Conservation (phyloP, 2,329 filamentous ascomycete genomes). For the Hymenoscyphus infarciens region DNA sequence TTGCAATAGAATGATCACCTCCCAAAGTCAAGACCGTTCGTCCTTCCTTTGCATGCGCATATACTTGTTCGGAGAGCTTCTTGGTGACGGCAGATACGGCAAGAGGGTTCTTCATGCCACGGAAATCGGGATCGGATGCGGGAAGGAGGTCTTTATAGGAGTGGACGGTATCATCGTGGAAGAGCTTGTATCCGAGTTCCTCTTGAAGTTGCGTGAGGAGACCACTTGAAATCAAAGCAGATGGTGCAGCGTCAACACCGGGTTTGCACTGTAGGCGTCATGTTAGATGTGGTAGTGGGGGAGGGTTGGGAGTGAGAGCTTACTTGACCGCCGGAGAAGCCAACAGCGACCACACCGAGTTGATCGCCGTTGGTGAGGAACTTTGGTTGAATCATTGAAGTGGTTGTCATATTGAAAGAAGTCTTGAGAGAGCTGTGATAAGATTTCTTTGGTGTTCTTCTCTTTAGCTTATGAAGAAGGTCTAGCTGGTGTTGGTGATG, state of each 20-base stretch:
- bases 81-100: conserved; percentile 82
- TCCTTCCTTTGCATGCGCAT: conserved; percentile 77
- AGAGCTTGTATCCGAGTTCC: conserved; percentile 84
- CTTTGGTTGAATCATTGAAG: conserved; percentile 44
- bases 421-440: neutral
- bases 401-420: conserved; percentile 31
- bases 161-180: conserved; percentile 80
- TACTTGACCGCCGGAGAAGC: conserved; percentile 96
- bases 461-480: neutral
- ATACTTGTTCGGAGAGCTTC: conserved; percentile 78
- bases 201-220: conserved; percentile 78
- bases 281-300: conserved; percentile 17
- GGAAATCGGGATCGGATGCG: conserved; percentile 68
- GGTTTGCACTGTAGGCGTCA: conserved; percentile 65
- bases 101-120: conserved; percentile 90
- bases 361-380: conserved; percentile 79
- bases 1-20: conserved; percentile 94
- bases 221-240: conserved; percentile 82
- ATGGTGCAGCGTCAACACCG: conserved; percentile 87
- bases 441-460: neutral
- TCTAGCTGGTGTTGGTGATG: neutral
- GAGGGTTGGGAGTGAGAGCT: conserved; percentile 24
- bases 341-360: conserved; percentile 88
- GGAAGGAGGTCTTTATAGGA: conserved; percentile 75
- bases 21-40: conserved; percentile 89